These are phyloP conservation scores for Cyberlindnera euphorbiae DNA, from an alignment of 805 yeast genomes.

Conservation along the genomic window DNA sequence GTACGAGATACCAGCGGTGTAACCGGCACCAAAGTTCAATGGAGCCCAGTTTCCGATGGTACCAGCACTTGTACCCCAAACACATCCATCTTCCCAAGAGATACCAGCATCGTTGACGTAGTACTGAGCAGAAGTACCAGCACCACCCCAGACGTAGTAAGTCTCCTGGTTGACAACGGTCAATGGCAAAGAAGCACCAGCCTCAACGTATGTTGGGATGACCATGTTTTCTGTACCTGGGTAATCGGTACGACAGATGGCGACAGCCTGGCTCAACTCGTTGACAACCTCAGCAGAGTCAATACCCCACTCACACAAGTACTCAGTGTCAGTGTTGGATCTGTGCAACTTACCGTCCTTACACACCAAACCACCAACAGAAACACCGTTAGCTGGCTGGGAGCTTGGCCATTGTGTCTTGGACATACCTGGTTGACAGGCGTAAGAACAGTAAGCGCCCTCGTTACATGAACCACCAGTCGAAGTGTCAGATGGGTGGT, in stretches of 20 bases:
- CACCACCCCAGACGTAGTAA: constrained; percentile 81
- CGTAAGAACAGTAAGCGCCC: constrained; percentile 94
- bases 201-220: constrained; percentile 77
- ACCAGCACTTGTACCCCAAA: constrained; percentile 82
- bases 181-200: constrained; percentile 61
- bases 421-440: constrained; percentile 97
- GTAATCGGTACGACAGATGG: constrained; percentile 97
- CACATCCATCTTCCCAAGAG: constrained; percentile 82
- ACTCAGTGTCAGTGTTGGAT: constrained; percentile 57
- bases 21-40: constrained; percentile 89
- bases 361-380: constrained; percentile 90
- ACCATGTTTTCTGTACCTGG: constrained; percentile 99
- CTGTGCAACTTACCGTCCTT: constrained; percentile 77
- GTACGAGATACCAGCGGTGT: constrained; percentile 61
- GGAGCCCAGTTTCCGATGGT: constrained; percentile 99
- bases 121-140: constrained; percentile 88
- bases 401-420: constrained; percentile 94
- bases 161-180: constrained; percentile 74
- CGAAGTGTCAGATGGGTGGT: constrained; percentile 51
- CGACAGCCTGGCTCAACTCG: constrained; percentile 60
- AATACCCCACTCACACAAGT: constrained; percentile 86
- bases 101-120: constrained; percentile 97
- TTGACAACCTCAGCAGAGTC: constrained; percentile 65
- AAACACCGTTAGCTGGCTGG: constrained; percentile 85
- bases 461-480: constrained; percentile 67